Conservation (phyloP, 176 grass and related monocot species). For the Coix lacrymajobi region DNA sequence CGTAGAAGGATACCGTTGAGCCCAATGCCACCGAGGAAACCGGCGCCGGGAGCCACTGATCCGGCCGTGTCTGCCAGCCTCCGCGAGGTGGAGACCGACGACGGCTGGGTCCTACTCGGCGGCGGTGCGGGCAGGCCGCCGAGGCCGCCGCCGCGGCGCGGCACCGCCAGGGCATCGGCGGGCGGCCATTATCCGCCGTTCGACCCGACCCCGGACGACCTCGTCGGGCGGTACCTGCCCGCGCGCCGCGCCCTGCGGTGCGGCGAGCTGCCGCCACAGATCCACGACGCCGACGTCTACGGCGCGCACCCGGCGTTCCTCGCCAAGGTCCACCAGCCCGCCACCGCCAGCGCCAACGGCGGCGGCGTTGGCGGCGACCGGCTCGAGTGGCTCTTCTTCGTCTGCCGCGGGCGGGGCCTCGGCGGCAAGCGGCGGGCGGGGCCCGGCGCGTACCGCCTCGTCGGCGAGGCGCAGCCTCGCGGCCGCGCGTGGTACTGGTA, state of each 20-base stretch:
- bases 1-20: background rate
- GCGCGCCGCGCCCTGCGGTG: constrained; percentile 23
- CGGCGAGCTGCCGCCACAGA: constrained; percentile 23
- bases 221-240: constrained; percentile 30
- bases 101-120: constrained; percentile 35
- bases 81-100: constrained; percentile 21
- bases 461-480: background rate
- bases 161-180: background rate
- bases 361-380: background rate
- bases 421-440: constrained; percentile 26
- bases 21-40: background rate
- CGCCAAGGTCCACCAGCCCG: constrained; percentile 19
- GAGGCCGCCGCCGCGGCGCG: background rate
- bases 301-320: constrained; percentile 32
- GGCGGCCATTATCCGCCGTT: background rate
- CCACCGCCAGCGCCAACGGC: no score
- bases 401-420: constrained; percentile 13
- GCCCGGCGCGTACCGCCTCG: constrained; percentile 21
- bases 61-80: background rate
- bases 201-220: background rate
- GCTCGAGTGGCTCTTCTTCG: constrained; percentile 40
- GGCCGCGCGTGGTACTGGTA: background rate
- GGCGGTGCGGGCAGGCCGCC: background rate
- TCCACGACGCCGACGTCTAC: constrained; percentile 39
- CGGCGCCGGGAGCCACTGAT: background rate